phyloP scores from a whole-genome alignment of 805 yeast genomes.

The Candida pseudofarinosa region DNA sequence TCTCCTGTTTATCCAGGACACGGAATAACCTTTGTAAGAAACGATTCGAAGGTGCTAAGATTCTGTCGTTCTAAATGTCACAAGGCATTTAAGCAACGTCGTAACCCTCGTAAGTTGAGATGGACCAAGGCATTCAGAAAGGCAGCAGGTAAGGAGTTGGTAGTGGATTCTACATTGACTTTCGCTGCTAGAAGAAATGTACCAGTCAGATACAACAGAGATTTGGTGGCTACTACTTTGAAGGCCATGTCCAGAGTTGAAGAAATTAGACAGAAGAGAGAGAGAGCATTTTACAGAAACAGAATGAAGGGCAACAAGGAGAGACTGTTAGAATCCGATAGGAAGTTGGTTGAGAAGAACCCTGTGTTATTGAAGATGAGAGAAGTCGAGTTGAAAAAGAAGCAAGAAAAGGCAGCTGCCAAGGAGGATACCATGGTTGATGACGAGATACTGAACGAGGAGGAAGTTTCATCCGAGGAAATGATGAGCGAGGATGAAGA shows the following conservation, averaged over 20 bases:
- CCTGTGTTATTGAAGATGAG: constrained; percentile 89
- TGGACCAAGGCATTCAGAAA: constrained; percentile 99
- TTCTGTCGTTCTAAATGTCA: constrained; percentile 98
- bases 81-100: constrained; percentile 93
- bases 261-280: constrained; percentile 93
- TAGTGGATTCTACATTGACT: constrained; percentile 92
- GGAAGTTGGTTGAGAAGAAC: constrained; percentile 80
- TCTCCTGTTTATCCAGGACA: constrained; percentile 83
- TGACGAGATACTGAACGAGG: constrained; percentile 42
- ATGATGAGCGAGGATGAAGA: constrained; percentile 41
- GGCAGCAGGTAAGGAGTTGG: constrained; percentile 98
- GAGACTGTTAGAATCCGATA: constrained; percentile 77
- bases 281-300: constrained; percentile 97
- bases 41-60: constrained; percentile 95
- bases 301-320: constrained; percentile 98
- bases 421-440: constrained; percentile 46
- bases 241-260: constrained; percentile 95
- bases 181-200: constrained; percentile 97
- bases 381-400: constrained; percentile 83
- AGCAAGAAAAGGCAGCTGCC: constrained; percentile 66
- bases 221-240: constrained; percentile 88
- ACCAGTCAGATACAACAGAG: constrained; percentile 97
- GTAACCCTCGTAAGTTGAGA: constrained; percentile 95
- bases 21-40: constrained; percentile 96
- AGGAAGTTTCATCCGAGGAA: constrained; percentile 37